These are phyloP conservation scores for Oryza longistaminata DNA, from an alignment of 176 grass and related monocot species.

Conservation along the genomic window DNA sequence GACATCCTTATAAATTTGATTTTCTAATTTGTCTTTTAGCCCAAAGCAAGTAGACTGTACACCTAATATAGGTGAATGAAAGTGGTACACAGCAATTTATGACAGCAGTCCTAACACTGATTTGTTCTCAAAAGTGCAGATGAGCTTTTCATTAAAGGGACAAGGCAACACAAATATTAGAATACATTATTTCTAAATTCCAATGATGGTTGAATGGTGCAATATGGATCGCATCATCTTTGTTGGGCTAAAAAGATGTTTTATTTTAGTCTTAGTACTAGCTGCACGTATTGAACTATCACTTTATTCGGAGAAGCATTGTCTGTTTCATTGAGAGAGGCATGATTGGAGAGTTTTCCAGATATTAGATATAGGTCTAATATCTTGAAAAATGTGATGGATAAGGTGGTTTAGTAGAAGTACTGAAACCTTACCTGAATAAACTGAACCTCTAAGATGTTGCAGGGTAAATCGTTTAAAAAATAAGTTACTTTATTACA, in stretches of 20 bases:
- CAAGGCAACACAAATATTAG: background rate
- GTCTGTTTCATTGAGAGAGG: background rate
- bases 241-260: background rate
- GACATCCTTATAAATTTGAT: background rate
- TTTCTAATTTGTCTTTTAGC: background rate
- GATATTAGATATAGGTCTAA: background rate
- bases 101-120: background rate
- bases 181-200: background rate
- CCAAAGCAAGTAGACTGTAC: background rate
- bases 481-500: background rate
- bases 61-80: background rate
- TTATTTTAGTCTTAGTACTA: background rate
- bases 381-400: background rate
- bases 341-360: background rate
- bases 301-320: background rate
- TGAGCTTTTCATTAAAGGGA: background rate
- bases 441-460: background rate
- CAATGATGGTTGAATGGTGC: background rate
- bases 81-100: background rate
- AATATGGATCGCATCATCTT: background rate
- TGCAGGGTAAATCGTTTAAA: background rate
- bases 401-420: background rate
- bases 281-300: background rate
- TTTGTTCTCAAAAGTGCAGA: background rate
- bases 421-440: background rate